Percentiles rank a stretch among this genome's conserved stretches.
phyloP scores from a whole-genome alignment of 2,329 filamentous ascomycete species.

The Fonsecaea nubica region DNA sequence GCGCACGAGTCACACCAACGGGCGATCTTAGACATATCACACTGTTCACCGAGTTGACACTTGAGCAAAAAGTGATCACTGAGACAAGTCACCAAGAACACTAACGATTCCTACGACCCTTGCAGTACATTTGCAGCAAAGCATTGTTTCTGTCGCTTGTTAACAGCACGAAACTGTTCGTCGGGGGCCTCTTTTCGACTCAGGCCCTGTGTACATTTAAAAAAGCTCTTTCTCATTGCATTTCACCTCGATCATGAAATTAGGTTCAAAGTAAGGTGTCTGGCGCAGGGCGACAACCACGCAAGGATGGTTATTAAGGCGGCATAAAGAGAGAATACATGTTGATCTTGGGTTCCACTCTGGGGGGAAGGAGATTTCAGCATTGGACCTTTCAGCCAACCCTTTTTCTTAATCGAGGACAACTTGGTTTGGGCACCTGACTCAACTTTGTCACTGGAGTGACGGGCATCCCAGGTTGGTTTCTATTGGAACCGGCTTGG shows the following conservation, averaged over 20 bases:
- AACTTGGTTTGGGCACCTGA: slow-evolving; percentile 14
- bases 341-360: slow-evolving; percentile 20
- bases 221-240: slow-evolving; percentile 36
- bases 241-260: slow-evolving; percentile 34
- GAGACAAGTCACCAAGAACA: slow-evolving; percentile 22
- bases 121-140: slow-evolving; percentile 33
- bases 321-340: slow-evolving; percentile 20
- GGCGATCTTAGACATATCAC: slow-evolving; percentile 27
- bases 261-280: slow-evolving; percentile 36
- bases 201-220: slow-evolving; percentile 38
- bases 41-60: slow-evolving; percentile 11
- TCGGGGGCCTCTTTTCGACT: slow-evolving; percentile 25
- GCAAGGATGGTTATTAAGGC: slow-evolving; percentile 21
- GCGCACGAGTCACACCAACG: slow-evolving; percentile 20
- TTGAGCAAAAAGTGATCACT: slow-evolving; percentile 19
- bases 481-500: slow-evolving; percentile 15
- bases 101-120: slow-evolving; percentile 38
- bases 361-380: slow-evolving; percentile 14
- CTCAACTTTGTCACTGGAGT: slow-evolving; percentile 6
- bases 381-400: slow-evolving; percentile 15
- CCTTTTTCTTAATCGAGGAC: slow-evolving; percentile 18
- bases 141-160: slow-evolving; percentile 35
- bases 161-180: slow-evolving; percentile 26
- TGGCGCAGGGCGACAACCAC: slow-evolving; percentile 27
- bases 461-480: neutral